Conservation (phyloP, 1,284 basidiomycete species). For the Ceratorhiza oryzae-sativae region DNA sequence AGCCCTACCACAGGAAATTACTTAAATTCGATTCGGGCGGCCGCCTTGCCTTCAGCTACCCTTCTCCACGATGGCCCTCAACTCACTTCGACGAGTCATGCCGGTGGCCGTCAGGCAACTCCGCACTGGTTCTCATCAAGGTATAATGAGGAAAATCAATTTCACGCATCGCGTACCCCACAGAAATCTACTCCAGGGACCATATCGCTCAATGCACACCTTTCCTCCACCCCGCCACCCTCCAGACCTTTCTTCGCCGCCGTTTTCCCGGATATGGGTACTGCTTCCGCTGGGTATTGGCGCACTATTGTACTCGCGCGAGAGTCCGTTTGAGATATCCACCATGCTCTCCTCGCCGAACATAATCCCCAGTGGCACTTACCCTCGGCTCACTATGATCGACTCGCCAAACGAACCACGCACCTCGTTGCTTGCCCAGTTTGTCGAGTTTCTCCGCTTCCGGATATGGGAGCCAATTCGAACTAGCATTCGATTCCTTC, state of each 20-base stretch:
- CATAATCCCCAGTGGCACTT: conserved; percentile 36
- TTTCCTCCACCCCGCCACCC: conserved; percentile 9
- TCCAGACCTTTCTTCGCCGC: not conserved
- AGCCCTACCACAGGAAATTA: too few species aligned
- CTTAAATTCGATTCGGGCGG: too few species aligned
- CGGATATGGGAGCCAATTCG: conserved; percentile 85
- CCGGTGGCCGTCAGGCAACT: conserved; percentile 2
- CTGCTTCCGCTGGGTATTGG: conserved; percentile 28
- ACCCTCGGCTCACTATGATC: conserved; percentile 18
- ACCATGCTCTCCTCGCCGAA: conserved; percentile 37
- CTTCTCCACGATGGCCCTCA: conserved; percentile 16
- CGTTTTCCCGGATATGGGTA: conserved; percentile 25
- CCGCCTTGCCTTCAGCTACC: not conserved
- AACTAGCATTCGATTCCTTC: conserved; percentile 83
- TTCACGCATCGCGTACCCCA: not conserved
- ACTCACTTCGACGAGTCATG: conserved; percentile 14
- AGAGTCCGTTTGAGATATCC: conserved; percentile 27
- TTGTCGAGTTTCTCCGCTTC: conserved; percentile 55
- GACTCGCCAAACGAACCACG: conserved; percentile 34
- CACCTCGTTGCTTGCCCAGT: conserved; percentile 26
- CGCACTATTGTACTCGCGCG: conserved; percentile 5
- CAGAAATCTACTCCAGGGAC: conserved; percentile 8
- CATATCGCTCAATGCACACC: conserved; percentile 19
- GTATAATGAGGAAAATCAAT: conserved; percentile 7
- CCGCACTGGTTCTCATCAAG: not conserved